These are phyloP conservation scores for Moricandia moricandioides DNA, from an alignment of 345 rosid species.

Conservation along the genomic window DNA sequence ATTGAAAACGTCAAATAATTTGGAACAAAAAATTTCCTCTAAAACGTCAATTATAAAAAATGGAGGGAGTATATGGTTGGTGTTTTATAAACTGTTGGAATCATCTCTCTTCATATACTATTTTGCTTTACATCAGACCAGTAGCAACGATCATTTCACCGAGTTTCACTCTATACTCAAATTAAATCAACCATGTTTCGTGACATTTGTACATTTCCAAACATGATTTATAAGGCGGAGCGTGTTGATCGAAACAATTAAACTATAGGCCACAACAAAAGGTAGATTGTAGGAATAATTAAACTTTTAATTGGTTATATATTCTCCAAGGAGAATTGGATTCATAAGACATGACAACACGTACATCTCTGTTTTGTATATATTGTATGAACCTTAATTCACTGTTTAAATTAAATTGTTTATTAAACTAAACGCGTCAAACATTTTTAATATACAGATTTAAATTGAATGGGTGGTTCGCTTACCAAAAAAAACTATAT, in stretches of 20 bases:
- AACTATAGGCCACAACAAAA: not conserved
- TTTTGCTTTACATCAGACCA: not conserved
- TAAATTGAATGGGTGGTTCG: conserved; percentile 16
- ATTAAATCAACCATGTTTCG: not conserved
- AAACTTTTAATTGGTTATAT: conserved; percentile 1
- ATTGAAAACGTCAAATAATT: no score
- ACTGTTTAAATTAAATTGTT: not conserved
- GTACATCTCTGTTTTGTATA: not conserved
- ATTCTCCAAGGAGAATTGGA: conserved; percentile 3
- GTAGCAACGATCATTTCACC: not conserved
- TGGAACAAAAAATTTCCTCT: no score
- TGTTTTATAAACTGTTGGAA: not conserved
- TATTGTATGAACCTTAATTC: not conserved
- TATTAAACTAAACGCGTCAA: conserved; percentile 4
- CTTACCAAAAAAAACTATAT: conserved; percentile 25
- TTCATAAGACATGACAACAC: conserved; percentile 30
- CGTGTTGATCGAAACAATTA: not conserved
- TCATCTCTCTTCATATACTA: not conserved
- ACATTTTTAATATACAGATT: not conserved
- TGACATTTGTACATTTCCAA: conserved; percentile 1
- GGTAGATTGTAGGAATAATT: conserved; percentile 3
- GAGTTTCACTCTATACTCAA: not conserved
- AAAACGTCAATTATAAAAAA: no score
- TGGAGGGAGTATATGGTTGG: not conserved
- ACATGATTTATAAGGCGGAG: conserved; percentile 13